Base-by-base conservation (phyloP, 2,329 filamentous ascomycete genomes). In the Pseudogymnoascus sp. region DNA sequence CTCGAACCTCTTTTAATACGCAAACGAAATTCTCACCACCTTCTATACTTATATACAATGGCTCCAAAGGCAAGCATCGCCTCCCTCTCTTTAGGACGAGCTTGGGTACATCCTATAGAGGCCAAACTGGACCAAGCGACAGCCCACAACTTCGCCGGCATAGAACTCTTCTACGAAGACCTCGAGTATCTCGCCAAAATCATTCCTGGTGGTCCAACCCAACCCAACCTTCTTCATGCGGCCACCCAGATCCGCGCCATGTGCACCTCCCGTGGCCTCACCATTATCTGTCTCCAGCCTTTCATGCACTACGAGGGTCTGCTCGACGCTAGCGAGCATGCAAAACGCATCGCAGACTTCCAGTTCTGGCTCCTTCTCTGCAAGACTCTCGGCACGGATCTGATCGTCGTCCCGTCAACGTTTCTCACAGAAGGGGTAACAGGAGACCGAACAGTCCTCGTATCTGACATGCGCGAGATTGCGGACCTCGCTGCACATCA, bases 151-250 rank as follows among this genome's bases (percentile, higher is more conserved):
- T 84, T 90, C 71, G 73, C 80, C 63, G 88, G 87, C 60, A 82
- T 93, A 66, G 89, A 93, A 72, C 79, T 92, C 15, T 92, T 91
- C 76, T 86, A 87, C 73, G 89, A 92, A 71, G 89, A 93, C 72
- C 80, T 92, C 2, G 76, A 83, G 63, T 83, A 85, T 67, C 70
- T 88, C 10, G 83, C 87, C 66, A 59, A 64, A 45, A 60, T 63
- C n/a, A 64, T 65, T 12, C 65, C 67, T 2, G 65, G 65, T 5
- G 66, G 67, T 2, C 59, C 66, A 6, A 72, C 78, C 1, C 71
- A 80, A 1, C 70, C 77, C 2, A 77, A 78, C 39, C 72, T 74
- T 31, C 69, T 88, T 15, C 69, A 76, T 4, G 87, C 87, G 1
- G 87, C 88, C 25, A 71, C 74, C 2, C 74, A 80, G 59, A 80